A percentile compares a stretch with the other conserved stretches of the same genome.
Conservation (phyloP, 2,329 filamentous ascomycete species). For the Chaetomium sp. region DNA sequence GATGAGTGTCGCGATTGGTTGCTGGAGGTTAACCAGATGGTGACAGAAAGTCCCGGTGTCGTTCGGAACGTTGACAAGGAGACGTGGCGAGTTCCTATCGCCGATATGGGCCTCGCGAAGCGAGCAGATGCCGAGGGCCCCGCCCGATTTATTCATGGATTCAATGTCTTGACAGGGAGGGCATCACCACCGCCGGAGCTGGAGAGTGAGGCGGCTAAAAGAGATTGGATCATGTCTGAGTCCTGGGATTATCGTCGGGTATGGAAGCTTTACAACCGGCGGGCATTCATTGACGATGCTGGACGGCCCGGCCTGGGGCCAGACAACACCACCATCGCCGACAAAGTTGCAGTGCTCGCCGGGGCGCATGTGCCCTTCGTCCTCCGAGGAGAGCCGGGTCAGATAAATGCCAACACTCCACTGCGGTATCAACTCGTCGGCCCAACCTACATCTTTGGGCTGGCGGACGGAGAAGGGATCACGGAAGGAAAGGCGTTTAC, state of each 20-base stretch:
- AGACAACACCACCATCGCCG: neutral
- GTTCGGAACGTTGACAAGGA: neutral
- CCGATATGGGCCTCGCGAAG: conserved; percentile 8
- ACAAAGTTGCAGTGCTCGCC: conserved; percentile 10
- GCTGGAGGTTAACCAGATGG: conserved; percentile 3
- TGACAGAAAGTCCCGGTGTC: neutral
- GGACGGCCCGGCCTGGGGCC: conserved; percentile 13
- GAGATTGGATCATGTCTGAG: conserved; percentile 8
- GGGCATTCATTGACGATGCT: neutral
- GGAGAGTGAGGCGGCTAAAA: neutral
- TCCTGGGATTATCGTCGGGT: conserved; percentile 19
- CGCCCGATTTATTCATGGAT: conserved; percentile 5
- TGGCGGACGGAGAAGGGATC: conserved; percentile 20
- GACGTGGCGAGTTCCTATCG: conserved; percentile 14
- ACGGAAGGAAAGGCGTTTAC: neutral
- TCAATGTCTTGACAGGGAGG: conserved; percentile 11
- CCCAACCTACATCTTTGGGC: conserved; percentile 9
- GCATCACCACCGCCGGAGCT: neutral
- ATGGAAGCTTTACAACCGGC: conserved; percentile 3
- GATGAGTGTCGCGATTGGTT: conserved; percentile 10
- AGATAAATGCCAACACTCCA: neutral
- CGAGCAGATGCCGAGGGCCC: conserved; percentile 5
- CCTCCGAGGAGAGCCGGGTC: neutral
- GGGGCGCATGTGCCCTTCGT: conserved; percentile 19
- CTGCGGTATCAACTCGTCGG: conserved; percentile 11